Percentiles rank a stretch among this genome's conserved stretches.
Conservation (phyloP, 768 basidiomycete species). For the Phlebiopsis flavidoalba region DNA sequence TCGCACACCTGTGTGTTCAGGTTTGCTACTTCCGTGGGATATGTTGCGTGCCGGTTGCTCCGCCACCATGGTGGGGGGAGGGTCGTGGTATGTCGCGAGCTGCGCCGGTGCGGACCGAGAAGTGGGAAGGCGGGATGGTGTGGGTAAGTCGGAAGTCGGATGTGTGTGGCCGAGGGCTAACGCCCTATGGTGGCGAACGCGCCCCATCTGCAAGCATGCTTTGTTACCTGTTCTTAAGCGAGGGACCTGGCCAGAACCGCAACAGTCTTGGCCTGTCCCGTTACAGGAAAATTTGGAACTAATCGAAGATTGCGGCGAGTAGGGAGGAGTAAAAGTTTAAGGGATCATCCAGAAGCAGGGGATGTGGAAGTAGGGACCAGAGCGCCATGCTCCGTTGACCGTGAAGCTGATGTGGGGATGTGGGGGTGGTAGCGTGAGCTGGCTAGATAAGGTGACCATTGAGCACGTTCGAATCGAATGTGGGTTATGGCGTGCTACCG, state of each 20-base stretch:
- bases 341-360: neutral
- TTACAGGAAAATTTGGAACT: constrained; percentile 10
- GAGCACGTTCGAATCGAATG: constrained; percentile 9
- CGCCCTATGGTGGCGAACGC: constrained; percentile 10
- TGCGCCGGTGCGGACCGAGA: neutral
- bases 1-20: constrained; percentile 19
- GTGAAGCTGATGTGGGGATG: constrained; percentile 20
- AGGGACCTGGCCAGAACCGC: constrained; percentile 39
- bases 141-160: too few relatives aligned
- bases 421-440: constrained; percentile 5
- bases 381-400: constrained; percentile 17
- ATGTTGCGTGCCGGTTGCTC: constrained; percentile 21
- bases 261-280: constrained; percentile 11
- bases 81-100: neutral
- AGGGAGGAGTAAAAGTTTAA: too few relatives aligned
- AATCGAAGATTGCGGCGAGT: constrained; percentile 1
- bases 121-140: neutral
- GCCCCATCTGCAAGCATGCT: constrained; percentile 32
- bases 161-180: neutral
- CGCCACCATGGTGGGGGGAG: constrained; percentile 12
- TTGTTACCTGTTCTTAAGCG: constrained; percentile 47
- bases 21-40: constrained; percentile 22
- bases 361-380: constrained; percentile 11
- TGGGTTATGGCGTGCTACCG: constrained; percentile 11
- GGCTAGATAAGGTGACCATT: constrained; percentile 1